Conservation (phyloP, 176 grass and related monocot genomes). For the Zizania latifolia region DNA sequence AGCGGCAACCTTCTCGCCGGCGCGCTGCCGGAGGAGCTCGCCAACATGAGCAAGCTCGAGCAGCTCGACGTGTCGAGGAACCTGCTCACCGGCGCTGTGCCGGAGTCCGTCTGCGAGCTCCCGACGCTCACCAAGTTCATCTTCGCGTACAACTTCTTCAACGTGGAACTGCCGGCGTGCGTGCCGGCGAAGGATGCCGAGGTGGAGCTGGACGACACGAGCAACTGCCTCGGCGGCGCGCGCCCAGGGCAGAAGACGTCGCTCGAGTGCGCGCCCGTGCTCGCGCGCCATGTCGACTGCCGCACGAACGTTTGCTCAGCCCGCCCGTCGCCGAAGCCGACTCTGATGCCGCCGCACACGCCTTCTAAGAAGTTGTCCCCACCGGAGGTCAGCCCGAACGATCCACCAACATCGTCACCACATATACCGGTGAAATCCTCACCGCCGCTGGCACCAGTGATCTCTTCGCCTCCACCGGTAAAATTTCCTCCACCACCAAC, state of each 20-base stretch:
- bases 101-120: constrained; percentile 30
- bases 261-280: constrained; percentile 30
- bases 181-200: not conserved
- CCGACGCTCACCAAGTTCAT: constrained; percentile 47
- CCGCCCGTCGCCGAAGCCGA: not conserved
- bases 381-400: not conserved
- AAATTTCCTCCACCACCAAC: not conserved
- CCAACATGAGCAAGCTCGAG: constrained; percentile 36
- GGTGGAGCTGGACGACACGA: constrained; percentile 37
- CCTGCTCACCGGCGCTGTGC: constrained; percentile 33
- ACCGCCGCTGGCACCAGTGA: not conserved
- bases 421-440: not conserved
- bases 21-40: constrained; percentile 34
- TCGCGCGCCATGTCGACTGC: constrained; percentile 42
- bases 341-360: not conserved
- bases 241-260: constrained; percentile 39
- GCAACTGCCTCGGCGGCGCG: constrained; percentile 36
- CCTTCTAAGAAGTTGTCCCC: not conserved
- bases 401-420: too few species aligned
- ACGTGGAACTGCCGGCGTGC: constrained; percentile 27
- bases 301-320: constrained; percentile 33
- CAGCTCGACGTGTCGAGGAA: constrained; percentile 53
- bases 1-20: constrained; percentile 44
- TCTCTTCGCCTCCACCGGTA: not conserved
- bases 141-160: constrained; percentile 70